Conservation (phyloP, 1,284 basidiomycete species). For the Ustilago shanxiensis region DNA sequence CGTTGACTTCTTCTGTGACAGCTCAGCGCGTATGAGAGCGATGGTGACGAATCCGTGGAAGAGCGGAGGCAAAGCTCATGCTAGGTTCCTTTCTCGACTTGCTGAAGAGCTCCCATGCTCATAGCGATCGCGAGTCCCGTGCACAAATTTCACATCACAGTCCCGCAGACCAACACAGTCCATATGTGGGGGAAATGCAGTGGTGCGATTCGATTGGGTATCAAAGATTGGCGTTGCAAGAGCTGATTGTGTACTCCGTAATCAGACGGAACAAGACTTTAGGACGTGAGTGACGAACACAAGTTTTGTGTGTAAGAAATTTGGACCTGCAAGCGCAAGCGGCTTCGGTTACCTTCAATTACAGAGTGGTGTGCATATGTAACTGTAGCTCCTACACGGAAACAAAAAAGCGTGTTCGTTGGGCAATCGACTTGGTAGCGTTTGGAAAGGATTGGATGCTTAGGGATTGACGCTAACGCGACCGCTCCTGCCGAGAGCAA, state of each 20-base stretch:
- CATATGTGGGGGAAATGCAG: neutral
- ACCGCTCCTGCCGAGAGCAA: slow-evolving; percentile 48
- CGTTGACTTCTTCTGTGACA: too few relatives aligned
- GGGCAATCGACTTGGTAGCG: too few relatives aligned
- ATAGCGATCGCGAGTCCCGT: neutral
- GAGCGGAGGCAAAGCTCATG: too few relatives aligned
- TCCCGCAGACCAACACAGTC: neutral
- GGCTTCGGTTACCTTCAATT: slow-evolving; percentile 61
- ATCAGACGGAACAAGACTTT: neutral
- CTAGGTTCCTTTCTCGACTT: too few relatives aligned
- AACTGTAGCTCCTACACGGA: slow-evolving; percentile 66
- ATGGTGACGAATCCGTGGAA: too few relatives aligned
- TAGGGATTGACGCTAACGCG: slow-evolving; percentile 36
- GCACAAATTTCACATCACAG: too few relatives aligned
- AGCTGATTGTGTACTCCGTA: neutral
- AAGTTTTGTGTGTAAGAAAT: too few relatives aligned
- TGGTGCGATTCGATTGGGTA: neutral
- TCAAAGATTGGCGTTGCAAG: neutral
- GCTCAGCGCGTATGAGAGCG: too few relatives aligned
- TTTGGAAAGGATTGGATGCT: neutral
- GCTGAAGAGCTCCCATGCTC: neutral
- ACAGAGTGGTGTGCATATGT: slow-evolving; percentile 64
- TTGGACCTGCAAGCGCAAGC: too few relatives aligned
- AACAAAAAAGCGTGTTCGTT: too few relatives aligned
- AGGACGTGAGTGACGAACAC: too few relatives aligned